Evolutionary conservation across 495 filamentous ascomycete genomes (phyloP), one percentile per base, ranked within the genome.

Genomic region (Podospora didyma): DNA sequence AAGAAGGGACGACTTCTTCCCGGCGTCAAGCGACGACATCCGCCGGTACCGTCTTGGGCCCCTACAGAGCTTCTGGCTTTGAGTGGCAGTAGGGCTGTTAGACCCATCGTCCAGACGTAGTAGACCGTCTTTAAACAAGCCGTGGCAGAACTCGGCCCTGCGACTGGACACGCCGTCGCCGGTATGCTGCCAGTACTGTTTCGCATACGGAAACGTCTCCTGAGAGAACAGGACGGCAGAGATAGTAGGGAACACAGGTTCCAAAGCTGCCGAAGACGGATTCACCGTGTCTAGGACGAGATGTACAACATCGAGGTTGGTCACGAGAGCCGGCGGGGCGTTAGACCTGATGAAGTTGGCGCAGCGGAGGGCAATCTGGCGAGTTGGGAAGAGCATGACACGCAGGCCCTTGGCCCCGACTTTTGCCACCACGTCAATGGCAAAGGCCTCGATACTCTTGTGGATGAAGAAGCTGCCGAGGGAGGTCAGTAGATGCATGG

Each of bases 81-180:
- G n/a, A n/a, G 63, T 21, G 17, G 35, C 23, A 19, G 56, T 9
- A 2, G 60, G 34, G 57, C 53, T 59, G 19, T 58, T 54, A n/a
- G 59, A 57, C 22, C 20, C 53, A 16, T 68, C 73, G 24, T 80
- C 73, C 22, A 84, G 80, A 3, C 87, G 76, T 23, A 97, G 75
- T 23, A 84, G 73, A 1, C 87, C 86, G 55, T 92, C 86, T 20
- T 83, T 79, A 62, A 96, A 82, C 12, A 90, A 79, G 35, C 75
- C 71, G 48, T 89, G 83, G 68, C 90, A 96, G 68, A 92, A 96
- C 65, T 96, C 94, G 14, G 89, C 92, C 17, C 92, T 83, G 42
- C 94, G 87, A 70, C 91, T 96, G 2, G 92, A 96, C 22, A 97
- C 79, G 6, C 94, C 94, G 60, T 96, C 91, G n/a, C 94, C 94